A percentile compares a stretch with the other conserved stretches of the same genome.
These are phyloP conservation scores for Thyridium curvatum DNA, from an alignment of 2,329 filamentous ascomycete genomes.

Conservation along the genomic window DNA sequence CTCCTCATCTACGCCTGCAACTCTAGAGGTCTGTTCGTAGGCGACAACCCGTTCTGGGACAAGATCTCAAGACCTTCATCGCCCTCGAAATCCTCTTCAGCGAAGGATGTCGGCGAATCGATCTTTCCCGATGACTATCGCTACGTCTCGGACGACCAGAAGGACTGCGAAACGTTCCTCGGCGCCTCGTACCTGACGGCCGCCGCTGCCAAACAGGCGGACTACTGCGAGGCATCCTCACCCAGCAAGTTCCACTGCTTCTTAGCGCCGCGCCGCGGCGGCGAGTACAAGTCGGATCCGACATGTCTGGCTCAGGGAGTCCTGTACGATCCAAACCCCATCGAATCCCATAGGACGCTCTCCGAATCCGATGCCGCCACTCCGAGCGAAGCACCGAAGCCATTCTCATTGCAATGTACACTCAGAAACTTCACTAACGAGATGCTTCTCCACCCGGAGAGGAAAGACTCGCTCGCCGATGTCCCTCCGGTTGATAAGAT, in stretches of 20 bases:
- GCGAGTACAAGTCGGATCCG: not conserved
- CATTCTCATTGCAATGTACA: not conserved
- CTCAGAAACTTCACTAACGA: not conserved
- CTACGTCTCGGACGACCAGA: no score
- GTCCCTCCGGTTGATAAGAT: slow-evolving; percentile 6
- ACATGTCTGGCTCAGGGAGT: not conserved
- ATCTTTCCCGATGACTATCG: no score
- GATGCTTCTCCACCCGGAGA: not conserved
- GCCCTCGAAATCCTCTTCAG: no score
- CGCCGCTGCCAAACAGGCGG: no score
- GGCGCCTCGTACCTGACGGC: no score
- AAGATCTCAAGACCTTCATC: no score
- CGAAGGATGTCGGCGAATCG: no score
- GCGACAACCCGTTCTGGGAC: no score
- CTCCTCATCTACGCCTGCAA: no score
- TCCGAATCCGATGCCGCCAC: not conserved
- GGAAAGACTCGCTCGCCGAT: not conserved
- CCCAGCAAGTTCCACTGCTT: not conserved
- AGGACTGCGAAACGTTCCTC: no score
- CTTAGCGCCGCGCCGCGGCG: not conserved
- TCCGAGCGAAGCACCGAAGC: not conserved
- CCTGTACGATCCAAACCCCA: no score
- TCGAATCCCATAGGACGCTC: not conserved
- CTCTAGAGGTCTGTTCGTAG: no score
- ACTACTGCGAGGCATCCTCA: not conserved